Evolutionary conservation across 495 filamentous ascomycete genomes (phyloP).

Genomic region (Neohortaea acidophila): DNA sequence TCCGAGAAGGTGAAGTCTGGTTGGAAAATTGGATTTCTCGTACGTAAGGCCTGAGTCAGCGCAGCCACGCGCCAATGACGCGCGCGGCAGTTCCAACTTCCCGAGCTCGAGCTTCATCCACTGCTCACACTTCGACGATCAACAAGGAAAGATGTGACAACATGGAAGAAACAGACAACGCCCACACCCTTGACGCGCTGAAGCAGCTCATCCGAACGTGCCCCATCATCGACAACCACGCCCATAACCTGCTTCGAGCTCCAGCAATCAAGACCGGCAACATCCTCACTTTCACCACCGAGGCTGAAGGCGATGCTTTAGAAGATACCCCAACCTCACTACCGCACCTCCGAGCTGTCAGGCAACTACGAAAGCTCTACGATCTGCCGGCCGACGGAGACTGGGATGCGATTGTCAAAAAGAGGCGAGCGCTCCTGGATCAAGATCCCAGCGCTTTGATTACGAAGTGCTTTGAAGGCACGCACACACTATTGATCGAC

Average conservation of each 20-base stretch:
- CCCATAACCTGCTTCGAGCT: constrained; percentile 56
- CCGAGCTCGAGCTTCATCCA: not conserved
- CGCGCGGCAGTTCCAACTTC: not conserved
- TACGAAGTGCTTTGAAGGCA: constrained; percentile 52
- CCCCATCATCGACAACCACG: constrained; percentile 81
- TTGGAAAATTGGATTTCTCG: too few species aligned
- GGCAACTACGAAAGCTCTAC: constrained; percentile 50
- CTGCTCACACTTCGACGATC: not conserved
- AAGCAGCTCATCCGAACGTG: constrained; percentile 42
- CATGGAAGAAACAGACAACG: not conserved
- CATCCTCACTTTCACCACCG: constrained; percentile 49
- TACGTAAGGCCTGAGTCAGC: too few species aligned
- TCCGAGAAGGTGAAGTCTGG: too few species aligned
- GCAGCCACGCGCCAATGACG: constrained; percentile 1
- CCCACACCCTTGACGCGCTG: constrained; percentile 24
- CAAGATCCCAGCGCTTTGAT: constrained; percentile 43
- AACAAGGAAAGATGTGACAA: constrained; percentile 1
- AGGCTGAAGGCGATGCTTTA: constrained; percentile 57
- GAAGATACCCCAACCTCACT: constrained; percentile 43
- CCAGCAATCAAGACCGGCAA: constrained; percentile 26
- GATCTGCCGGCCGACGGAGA: constrained; percentile 50
- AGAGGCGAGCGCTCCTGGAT: constrained; percentile 28
- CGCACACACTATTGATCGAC: constrained; percentile 64
- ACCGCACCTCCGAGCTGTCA: constrained; percentile 53
- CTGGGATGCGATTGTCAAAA: constrained; percentile 40